phyloP scores from a whole-genome alignment of 2,329 filamentous ascomycete genomes.

The Exserohilum rostratum region DNA sequence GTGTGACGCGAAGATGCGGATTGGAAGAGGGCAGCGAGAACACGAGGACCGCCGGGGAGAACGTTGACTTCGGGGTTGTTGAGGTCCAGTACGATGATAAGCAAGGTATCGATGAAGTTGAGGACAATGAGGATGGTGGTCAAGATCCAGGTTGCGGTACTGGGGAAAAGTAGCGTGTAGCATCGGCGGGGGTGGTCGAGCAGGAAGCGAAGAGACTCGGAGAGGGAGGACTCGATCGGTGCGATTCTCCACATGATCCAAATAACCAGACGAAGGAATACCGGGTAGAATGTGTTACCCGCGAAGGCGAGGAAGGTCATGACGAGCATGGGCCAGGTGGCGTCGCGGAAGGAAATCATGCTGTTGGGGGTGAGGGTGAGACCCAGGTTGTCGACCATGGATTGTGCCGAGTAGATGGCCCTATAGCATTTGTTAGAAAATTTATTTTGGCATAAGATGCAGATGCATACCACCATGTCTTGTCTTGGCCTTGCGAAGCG shows the following conservation, averaged over 20 bases:
- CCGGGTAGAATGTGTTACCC: conserved; percentile 93
- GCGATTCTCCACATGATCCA: conserved; percentile 76
- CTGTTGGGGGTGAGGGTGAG: conserved; percentile 91
- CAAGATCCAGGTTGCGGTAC: conserved; percentile 92
- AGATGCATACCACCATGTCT: conserved; percentile 58
- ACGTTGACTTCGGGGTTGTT: conserved; percentile 71
- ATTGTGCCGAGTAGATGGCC: conserved; percentile 86
- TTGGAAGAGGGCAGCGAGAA: conserved; percentile 89
- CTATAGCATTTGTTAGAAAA: conserved; percentile 69
- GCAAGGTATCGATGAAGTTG: conserved; percentile 83
- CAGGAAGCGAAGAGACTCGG: conserved; percentile 88
- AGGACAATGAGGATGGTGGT: conserved; percentile 82
- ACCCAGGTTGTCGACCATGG: conserved; percentile 91
- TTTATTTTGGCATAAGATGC: conserved; percentile 49
- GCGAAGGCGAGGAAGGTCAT: conserved; percentile 88
- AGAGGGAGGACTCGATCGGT: conserved; percentile 70
- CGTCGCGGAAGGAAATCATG: conserved; percentile 85
- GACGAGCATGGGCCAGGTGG: conserved; percentile 75
- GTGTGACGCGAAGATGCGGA: conserved; percentile 88
- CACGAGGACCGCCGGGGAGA: conserved; percentile 73
- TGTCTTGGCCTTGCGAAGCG: conserved; percentile 49
- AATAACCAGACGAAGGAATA: conserved; percentile 93
- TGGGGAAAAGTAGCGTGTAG: conserved; percentile 92
- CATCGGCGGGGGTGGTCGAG: conserved; percentile 94
- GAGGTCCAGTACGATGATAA: conserved; percentile 91